A percentile compares a stretch with the other conserved stretches of the same genome.
Conservation (phyloP, 2,329 filamentous ascomycete genomes). For the Helotiales sp. region DNA sequence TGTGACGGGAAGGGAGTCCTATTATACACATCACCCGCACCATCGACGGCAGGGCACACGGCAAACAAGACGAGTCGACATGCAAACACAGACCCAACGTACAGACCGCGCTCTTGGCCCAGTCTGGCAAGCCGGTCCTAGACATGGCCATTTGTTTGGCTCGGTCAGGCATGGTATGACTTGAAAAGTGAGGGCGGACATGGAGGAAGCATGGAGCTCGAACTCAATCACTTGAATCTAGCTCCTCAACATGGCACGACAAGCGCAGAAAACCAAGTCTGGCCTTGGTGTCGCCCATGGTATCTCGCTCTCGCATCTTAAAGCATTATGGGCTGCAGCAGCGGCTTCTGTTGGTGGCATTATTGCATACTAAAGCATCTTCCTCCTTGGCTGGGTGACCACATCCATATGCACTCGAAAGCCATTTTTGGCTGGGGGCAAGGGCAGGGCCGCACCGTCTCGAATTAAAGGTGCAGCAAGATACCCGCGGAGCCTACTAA, state of each 20-base stretch:
- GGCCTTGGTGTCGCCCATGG: background rate
- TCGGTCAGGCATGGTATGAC: slow-evolving; percentile 13
- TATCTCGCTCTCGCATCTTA: background rate
- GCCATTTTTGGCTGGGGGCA: slow-evolving; percentile 11
- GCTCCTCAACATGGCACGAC: background rate
- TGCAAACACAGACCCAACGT: background rate
- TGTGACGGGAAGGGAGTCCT: background rate
- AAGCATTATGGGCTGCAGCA: slow-evolving; percentile 6
- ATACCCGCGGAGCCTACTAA: slow-evolving; percentile 1
- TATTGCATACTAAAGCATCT: background rate
- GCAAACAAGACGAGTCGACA: background rate
- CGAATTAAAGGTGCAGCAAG: background rate
- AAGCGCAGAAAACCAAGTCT: background rate
- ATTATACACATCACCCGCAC: too few species aligned
- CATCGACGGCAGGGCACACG: background rate
- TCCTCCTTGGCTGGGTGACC: background rate
- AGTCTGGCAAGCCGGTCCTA: background rate
- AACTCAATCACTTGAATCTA: background rate
- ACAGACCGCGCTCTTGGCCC: background rate
- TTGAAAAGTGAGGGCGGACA: too few species aligned
- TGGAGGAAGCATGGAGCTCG: background rate
- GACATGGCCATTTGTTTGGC: slow-evolving; percentile 4
- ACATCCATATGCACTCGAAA: background rate
- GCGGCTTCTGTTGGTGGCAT: background rate
- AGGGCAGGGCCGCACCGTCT: slow-evolving; percentile 7